Percentiles rank a stretch among this genome's conserved stretches.
phyloP scores from a whole-genome alignment of 345 rosid species.

The Mangifera indica region DNA sequence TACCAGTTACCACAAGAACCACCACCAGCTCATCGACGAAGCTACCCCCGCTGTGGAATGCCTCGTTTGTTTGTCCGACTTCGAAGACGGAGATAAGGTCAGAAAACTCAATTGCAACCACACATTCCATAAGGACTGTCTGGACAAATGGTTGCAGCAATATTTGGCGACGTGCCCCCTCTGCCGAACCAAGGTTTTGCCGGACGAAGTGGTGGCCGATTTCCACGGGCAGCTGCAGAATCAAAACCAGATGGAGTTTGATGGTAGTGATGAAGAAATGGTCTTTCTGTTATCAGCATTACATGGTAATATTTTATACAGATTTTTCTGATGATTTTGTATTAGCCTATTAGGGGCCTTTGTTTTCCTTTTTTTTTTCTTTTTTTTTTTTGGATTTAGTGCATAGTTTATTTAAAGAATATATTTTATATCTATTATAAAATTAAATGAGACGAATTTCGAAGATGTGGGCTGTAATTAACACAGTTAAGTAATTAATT shows the following conservation, averaged over 20 bases:
- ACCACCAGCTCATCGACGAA: constrained; percentile 33
- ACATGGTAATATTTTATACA: constrained; percentile 36
- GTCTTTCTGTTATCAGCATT: constrained; percentile 34
- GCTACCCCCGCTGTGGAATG: constrained; percentile 31
- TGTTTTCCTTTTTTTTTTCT: too few relatives aligned
- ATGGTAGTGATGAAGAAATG: constrained; percentile 47
- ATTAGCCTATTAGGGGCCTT: too few relatives aligned
- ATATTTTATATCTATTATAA: too few relatives aligned
- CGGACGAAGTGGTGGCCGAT: constrained; percentile 39
- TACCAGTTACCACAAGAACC: constrained; percentile 14
- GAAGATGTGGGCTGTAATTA: too few relatives aligned
- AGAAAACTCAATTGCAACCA: constrained; percentile 45
- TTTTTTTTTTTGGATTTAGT: neutral
- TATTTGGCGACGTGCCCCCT: constrained; percentile 50
- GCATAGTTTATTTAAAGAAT: neutral
- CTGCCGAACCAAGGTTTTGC: constrained; percentile 47
- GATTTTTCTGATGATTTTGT: constrained; percentile 19
- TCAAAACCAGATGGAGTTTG: constrained; percentile 19
- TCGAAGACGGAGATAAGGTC: constrained; percentile 42
- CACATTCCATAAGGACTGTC: constrained; percentile 48
- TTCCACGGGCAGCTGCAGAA: constrained; percentile 25
- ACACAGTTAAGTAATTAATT: too few relatives aligned
- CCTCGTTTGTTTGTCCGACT: constrained; percentile 42
- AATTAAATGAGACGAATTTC: too few relatives aligned
- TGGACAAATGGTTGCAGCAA: constrained; percentile 48